phyloP scores from a whole-genome alignment of 2,329 filamentous ascomycete genomes.

The Fusarium sp. region DNA sequence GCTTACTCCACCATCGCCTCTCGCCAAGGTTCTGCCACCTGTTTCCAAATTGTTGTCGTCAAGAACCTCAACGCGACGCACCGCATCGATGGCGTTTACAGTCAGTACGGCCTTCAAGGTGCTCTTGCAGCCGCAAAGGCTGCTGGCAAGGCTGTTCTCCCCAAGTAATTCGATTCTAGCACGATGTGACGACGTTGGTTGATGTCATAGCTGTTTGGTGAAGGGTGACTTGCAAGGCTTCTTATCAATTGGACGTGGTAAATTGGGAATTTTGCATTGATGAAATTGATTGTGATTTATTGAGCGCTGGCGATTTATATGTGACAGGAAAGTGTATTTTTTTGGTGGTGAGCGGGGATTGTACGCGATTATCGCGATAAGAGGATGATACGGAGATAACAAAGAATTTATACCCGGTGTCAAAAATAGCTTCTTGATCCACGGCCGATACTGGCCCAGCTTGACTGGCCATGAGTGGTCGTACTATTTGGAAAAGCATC shows the following conservation, averaged over 20 bases:
- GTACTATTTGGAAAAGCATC: too few species aligned
- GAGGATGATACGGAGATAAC: neutral
- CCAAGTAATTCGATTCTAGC: constrained; percentile 20
- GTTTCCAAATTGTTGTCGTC: constrained; percentile 88
- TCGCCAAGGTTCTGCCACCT: constrained; percentile 86
- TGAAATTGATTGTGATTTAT: too few species aligned
- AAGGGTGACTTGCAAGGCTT: too few species aligned
- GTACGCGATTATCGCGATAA: neutral
- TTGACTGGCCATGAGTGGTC: too few species aligned
- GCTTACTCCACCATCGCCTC: constrained; percentile 88
- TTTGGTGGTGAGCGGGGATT: neutral
- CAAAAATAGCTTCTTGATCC: too few species aligned
- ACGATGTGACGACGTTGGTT: neutral
- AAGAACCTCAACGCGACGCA: constrained; percentile 94
- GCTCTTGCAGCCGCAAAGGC: constrained; percentile 62
- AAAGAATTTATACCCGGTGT: too few species aligned
- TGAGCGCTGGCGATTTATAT: too few species aligned
- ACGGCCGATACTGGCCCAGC: too few species aligned
- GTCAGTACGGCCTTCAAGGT: constrained; percentile 78
- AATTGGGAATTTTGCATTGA: too few species aligned
- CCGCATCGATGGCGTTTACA: constrained; percentile 80
- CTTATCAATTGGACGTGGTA: too few species aligned
- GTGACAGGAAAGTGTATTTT: too few species aligned
- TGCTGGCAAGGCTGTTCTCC: constrained; percentile 45
- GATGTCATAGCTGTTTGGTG: neutral